Evolutionary conservation across 306 rosid genomes (phyloP), one percentile per base, ranked within the genome.

Genomic region (Phaseolus lunatus): DNA sequence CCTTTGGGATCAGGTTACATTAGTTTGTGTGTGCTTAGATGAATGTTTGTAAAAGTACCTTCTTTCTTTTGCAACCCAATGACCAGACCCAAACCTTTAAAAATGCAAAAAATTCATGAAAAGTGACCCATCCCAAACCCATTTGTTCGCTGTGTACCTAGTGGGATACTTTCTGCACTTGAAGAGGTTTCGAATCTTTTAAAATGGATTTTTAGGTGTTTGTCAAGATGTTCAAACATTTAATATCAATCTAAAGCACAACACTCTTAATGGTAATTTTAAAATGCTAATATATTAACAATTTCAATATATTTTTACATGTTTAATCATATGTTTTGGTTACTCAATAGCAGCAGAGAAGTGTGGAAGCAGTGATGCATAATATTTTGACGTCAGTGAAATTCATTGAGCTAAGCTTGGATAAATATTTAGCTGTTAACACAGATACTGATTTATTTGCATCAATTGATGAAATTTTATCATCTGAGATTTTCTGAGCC

Each of bases 401-500:
- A 23, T 35, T 68, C 13, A 48, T 18, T 75, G 24, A 14, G 59
- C 19, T 59, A 59, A 16, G 9, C 77, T 69, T 61, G 59, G 5
- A 37, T 62, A 47, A 52, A 29, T 3, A 2, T 47, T 31, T 43
- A 14, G 18, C 63, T 2, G 15, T 71, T 43, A 41, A 41, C 58
- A 27, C 45, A 43, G 35, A 5, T 72, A 7, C 65, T 53, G 7
- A 31, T 71, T 76, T 76, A 52, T 53, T 64, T 47, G 29, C 61
- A 48, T 48, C 49, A 78, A 63, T 56, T 78, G 31, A 52, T 70
- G 45, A 73, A 29, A 27, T 45, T 33, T 35, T 47, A 70, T 22
- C 45, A 22, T 56, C n/a, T 29, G 44, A 27, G 39, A 15, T 45
- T 75, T 19, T 61, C 62, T 67, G 29, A 20, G 39, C 62, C n/a